phyloP scores from a whole-genome alignment of 2,329 filamentous ascomycete species.

The Colletotrichum sp. region DNA sequence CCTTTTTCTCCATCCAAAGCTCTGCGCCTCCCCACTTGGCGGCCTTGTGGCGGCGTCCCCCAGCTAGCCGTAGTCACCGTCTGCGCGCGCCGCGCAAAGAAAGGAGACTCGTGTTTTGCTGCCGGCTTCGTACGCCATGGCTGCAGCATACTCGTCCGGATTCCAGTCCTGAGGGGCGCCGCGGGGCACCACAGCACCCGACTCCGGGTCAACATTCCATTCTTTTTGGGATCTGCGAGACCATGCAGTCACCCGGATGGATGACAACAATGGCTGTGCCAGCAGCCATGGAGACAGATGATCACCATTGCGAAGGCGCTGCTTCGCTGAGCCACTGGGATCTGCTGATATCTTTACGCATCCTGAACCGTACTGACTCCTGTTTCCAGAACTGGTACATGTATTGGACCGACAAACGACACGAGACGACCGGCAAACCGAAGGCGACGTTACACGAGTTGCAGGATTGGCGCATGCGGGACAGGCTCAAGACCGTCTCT shows the following conservation, averaged over 20 bases:
- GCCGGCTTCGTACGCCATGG: neutral
- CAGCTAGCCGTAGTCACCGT: neutral
- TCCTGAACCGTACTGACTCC: conserved; percentile 17
- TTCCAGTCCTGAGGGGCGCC: neutral
- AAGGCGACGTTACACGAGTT: conserved; percentile 70
- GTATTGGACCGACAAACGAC: conserved; percentile 98
- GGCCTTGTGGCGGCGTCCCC: neutral
- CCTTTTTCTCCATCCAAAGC: conserved; percentile 1
- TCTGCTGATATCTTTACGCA: neutral
- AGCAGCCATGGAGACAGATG: neutral
- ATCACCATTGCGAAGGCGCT: neutral
- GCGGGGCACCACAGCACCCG: neutral
- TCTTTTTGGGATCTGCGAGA: neutral
- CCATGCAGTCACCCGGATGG: conserved; percentile 1
- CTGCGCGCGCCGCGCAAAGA: neutral
- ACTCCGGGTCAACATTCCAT: neutral
- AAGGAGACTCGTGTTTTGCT: neutral
- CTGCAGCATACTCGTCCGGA: neutral
- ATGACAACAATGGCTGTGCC: neutral
- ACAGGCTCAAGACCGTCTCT: conserved; percentile 94
- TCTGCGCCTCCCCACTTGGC: neutral
- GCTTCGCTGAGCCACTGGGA: neutral
- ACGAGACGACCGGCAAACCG: conserved; percentile 91
- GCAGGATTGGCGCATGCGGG: conserved; percentile 97
- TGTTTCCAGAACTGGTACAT: conserved; percentile 88